A percentile compares a stretch with the other conserved stretches of the same genome.
These are phyloP conservation scores for Pestalotiopsis sp. DNA, from an alignment of 2,329 filamentous ascomycete species.

Conservation along the genomic window DNA sequence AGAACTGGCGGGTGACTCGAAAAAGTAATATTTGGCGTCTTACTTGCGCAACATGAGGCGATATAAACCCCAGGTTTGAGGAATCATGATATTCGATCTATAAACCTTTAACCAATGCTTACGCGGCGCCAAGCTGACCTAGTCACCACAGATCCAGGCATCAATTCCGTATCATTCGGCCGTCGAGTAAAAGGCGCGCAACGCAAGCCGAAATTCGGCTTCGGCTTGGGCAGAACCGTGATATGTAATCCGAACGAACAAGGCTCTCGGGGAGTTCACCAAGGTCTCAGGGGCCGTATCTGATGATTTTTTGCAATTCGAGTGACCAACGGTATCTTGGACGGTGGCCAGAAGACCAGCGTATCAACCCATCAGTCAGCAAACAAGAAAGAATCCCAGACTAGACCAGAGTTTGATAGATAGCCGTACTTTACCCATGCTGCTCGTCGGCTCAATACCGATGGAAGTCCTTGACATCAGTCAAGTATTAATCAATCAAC, in stretches of 20 bases:
- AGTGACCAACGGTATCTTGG: background rate
- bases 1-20: too few relatives aligned
- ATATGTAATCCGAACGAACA: background rate
- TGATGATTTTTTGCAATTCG: background rate
- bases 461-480: background rate
- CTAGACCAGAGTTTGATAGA: background rate
- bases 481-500: background rate
- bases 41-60: too few relatives aligned
- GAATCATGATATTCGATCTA: too few relatives aligned
- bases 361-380: background rate
- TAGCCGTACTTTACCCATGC: background rate
- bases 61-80: too few relatives aligned
- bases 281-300: background rate
- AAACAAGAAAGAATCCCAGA: background rate
- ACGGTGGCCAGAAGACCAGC: background rate
- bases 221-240: too few relatives aligned
- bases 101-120: too few relatives aligned
- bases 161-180: too few relatives aligned
- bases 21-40: too few relatives aligned
- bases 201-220: too few relatives aligned
- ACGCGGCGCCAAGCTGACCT: too few relatives aligned
- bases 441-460: background rate
- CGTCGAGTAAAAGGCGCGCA: too few relatives aligned
- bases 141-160: too few relatives aligned
- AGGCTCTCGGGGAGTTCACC: background rate